Evolutionary conservation across 176 grass and related monocot species (phyloP), one percentile per base, ranked within the genome.

Genomic region (Cenchrus americanus): DNA sequence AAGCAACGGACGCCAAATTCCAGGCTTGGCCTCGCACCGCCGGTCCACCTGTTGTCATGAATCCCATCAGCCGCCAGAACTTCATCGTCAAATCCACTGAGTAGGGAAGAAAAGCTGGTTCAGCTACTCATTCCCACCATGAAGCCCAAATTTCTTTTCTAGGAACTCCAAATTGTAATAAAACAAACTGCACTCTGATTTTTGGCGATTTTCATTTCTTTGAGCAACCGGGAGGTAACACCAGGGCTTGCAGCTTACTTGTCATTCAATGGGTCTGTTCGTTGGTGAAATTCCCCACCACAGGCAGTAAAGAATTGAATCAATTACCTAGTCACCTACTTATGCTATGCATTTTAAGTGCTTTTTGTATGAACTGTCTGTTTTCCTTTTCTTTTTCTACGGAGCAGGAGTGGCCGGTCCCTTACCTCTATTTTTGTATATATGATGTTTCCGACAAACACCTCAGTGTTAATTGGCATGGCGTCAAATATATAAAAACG

Each of bases 11-110:
- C 17, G 50, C 78, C 73, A 92, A 86, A 81, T 89, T 97, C 60
- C 95, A 94, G 90, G 95, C 95, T 26, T 97, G 95, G 95, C 95
- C 95, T 48, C 92, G 95, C 60, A 91, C 88, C 0, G 95, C 95
- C 41, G 95, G 95, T 49, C 92, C 95, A 46, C 92, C 92, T 1
- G 95, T 97, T 15, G 68, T 97, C 57, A 94, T 97, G 92, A 97
- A 97, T 86, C 95, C 95, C 69, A 91, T 97, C 74, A 94, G 90
- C 75, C 92, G 95, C 74, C 95, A 97, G 77, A 94, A 97, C 69
- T 97, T 97, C 81, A 91, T 97, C 3, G 90, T 97, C 46, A 97
- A 94, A 62, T 74, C 79, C 5, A 59, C 70, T 55, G 61, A 94
- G 66, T 82, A 70, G 47, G 44, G 30, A 5, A n/a, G 1, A 23